Base-by-base conservation (phyloP, 768 basidiomycete genomes). In the Mycena sanguinolenta region DNA sequence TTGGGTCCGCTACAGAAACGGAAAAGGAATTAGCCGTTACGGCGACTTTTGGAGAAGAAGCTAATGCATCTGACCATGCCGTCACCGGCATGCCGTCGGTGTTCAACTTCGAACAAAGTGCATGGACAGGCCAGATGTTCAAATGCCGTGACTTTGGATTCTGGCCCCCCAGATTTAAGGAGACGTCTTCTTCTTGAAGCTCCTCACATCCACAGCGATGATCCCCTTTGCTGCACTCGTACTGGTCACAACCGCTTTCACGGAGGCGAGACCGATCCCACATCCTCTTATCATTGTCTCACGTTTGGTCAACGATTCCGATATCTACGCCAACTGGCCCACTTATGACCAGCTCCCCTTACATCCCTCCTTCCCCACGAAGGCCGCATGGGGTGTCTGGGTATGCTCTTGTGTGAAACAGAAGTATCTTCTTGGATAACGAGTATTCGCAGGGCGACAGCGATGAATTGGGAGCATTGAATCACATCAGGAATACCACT, bases 371-470 rank as follows among this genome's bases (percentile, higher is more conserved):
- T 72, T 72, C n/a, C 71, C 71, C 36, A 72, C 65, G 2, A 59
- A 60, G 27, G 65, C 71, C 1, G 71, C 71, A 6, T 72, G 71
- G 71, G 66, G 71, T n/a, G 71, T 68, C 4, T 72, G 71, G 71
- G 71, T 68, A 34, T 10, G 70, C 10, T 10, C 13, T 16, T n/a
- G n/a, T n/a, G n/a, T n/a, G 46, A n/a, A n/a, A n/a, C n/a, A n/a
- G n/a, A n/a, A n/a, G 13, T 14, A 9, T 23, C 4, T 17, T 63
- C 19, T 0, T 0, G 21, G 1, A 10, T 8, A 54, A 7, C 53
- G 8, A 13, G n/a, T 13, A 25, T 10, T 4, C 4, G 9, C 25
- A 72, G 71, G 71, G 71, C 25, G 50, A 16, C n/a, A 58, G 13
- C 17, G 71, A 72, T 27, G 44, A 72, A 46, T 60, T 72, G 21